Conservation (phyloP, 441 rosid species). For the Pelargonium exstipulatum region DNA sequence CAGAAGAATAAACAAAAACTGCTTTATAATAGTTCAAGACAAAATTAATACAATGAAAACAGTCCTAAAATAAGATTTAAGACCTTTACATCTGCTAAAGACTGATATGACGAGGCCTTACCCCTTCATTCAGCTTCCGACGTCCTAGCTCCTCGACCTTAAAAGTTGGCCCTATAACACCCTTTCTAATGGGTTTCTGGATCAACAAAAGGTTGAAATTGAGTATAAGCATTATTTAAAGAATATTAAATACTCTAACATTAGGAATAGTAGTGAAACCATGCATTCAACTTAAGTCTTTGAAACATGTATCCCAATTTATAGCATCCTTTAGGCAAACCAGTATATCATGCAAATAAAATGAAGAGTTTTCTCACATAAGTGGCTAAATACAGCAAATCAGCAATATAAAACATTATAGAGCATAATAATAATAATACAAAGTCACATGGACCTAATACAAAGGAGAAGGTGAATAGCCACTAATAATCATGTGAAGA, state of each 20-base stretch:
- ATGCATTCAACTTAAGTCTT: neutral
- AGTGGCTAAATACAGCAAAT: neutral
- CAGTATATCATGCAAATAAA: neutral
- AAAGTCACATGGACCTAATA: neutral
- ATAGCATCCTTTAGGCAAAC: neutral
- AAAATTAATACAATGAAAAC: neutral
- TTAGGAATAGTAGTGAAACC: slow-evolving; percentile 5
- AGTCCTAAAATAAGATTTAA: neutral
- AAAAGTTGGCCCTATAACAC: slow-evolving; percentile 69
- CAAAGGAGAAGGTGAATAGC: neutral
- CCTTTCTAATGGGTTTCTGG: slow-evolving; percentile 83
- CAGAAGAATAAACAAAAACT: neutral
- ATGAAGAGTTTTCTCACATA: neutral
- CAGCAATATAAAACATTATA: neutral
- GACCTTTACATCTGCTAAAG: neutral
- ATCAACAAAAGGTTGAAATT: slow-evolving; percentile 12
- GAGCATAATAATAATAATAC: neutral
- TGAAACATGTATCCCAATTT: neutral
- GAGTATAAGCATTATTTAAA: slow-evolving; percentile 3
- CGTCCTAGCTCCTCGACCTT: slow-evolving; percentile 88
- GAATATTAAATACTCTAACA: neutral
- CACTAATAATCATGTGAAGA: neutral
- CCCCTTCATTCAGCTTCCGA: slow-evolving; percentile 59
- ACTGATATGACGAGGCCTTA: slow-evolving; percentile 23
- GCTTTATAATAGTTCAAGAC: neutral